Evolutionary conservation across 2,329 filamentous ascomycete species (phyloP), one percentile per base, ranked within the genome.

Genomic region (Aspergillus hortae): DNA sequence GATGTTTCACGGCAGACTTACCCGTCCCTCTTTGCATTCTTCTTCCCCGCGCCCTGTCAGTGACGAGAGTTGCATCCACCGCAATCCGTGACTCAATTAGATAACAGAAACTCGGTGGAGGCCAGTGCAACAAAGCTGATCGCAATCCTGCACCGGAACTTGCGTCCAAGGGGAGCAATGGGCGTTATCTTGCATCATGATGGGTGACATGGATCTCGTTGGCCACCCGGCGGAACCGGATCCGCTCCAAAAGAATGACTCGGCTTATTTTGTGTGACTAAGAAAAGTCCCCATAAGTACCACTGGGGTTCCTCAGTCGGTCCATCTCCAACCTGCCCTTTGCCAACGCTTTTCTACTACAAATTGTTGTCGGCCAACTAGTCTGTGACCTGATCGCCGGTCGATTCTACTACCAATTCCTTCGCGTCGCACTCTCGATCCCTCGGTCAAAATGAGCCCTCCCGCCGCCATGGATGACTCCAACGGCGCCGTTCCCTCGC

Each of bases 391-490:
- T 17, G 35, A 4, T 38, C 14, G 15, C 15, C 35, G 11, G 12
- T 42, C 23, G 40, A 19, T 21, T 23, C 19, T 6, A 17, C 21
- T n/a, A 25, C 38, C 32, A 14, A n/a, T 48, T 33, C n/a, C 36
- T 15, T 33, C 23, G 25, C 38, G 21, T 40, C 14, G 11, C 23
- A 14, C 23, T 17, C 15, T 14, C 45, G 15, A 41, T 19, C n/a
- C 46, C 17, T 33, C 40, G 43, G 14, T 19, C 11, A 54, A 46
- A 54, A 71, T 70, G 66, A 62, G 63, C 38, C 65, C 64, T 50
- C 59, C 67, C 30, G 56, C 61, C 19, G 55, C 58, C 25, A 21
- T 57, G 44, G 59, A 57, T 9, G 46, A 47, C 46, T 45, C 48
- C 23, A 58, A 52, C 43, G 49, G 52, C 47, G 46, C 49, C 51